A percentile compares a stretch with the other conserved stretches of the same genome.
Evolutionary conservation across 1,284 basidiomycete genomes (phyloP).

Genomic region (Austroboletus rostrupii): DNA sequence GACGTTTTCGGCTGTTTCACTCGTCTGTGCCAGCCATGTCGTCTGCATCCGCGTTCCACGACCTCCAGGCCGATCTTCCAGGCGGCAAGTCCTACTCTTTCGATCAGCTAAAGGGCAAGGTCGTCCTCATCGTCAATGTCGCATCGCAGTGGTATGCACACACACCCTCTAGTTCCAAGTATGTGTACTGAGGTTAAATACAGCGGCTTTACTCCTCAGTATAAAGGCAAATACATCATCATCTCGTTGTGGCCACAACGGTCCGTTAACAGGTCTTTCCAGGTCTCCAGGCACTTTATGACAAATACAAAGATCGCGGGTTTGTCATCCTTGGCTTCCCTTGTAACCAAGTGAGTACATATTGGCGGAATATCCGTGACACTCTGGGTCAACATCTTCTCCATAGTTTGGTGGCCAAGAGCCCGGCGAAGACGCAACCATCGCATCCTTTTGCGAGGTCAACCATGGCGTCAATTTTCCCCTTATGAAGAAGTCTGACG

Average conservation of each 20-base stretch:
- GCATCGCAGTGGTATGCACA: constrained; percentile 64
- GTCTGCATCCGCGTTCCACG: constrained; percentile 46
- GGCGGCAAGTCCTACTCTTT: constrained; percentile 55
- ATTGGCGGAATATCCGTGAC: too few relatives aligned
- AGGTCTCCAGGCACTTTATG: constrained; percentile 79
- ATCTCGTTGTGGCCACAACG: not conserved
- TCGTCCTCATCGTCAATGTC: constrained; percentile 71
- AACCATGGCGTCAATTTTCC: constrained; percentile 86
- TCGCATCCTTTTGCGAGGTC: constrained; percentile 62
- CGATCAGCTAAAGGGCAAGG: constrained; percentile 67
- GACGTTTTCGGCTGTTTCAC: constrained; percentile 11
- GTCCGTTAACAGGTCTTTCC: not conserved
- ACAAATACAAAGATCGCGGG: constrained; percentile 77
- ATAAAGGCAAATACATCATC: constrained; percentile 51
- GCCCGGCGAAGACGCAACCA: constrained; percentile 65
- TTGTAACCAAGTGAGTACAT: constrained; percentile 76
- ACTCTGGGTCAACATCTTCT: too few relatives aligned
- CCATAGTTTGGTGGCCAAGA: constrained; percentile 72
- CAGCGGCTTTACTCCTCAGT: constrained; percentile 87
- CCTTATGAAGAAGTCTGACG: constrained; percentile 86
- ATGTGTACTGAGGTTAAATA: constrained; percentile 3
- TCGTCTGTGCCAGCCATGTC: constrained; percentile 21
- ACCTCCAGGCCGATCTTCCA: constrained; percentile 59
- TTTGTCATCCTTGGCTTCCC: constrained; percentile 87
- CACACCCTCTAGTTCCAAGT: not conserved